Base-by-base conservation (phyloP, 129 eudicot genomes). In the Flaveria bidentis region DNA sequence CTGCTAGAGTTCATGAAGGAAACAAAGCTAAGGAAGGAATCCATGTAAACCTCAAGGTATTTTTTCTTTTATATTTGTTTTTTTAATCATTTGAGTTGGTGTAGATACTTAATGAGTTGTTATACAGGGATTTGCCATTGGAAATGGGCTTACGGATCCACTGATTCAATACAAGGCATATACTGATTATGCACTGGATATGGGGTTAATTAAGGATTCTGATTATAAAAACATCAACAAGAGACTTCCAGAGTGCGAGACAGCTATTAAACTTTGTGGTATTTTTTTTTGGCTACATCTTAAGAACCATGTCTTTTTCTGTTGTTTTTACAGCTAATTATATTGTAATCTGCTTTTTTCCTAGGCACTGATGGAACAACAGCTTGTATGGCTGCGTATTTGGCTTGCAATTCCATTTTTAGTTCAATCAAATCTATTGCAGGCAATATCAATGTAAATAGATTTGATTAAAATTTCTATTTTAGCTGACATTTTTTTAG, bases 81-180 rank as follows among this genome's bases (percentile, higher is more conserved):
- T 45, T n/a, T 44, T 36, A 5, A 36, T 36, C 7, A 36, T 36
- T 55, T 15, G 5, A 71, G 69, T 44, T 56, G 41, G 15, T 81
- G 67, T 44, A 51, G 58, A 46, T 67, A 76, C 39, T 26, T 61
- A 14, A 16, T 74, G 69, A 18, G 61, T 64, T 33, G 36, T 72
- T 71, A 69, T 42, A 28, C 92, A 95, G 99, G 99, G 99, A 64
- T 95, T 95, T 80, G 97, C 99, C 74, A 95, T 95, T 67, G 99
- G 99, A 52, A 95, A 95, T 82, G 99, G 99, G 45, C 96, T 95
- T 65, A 95, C 99, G 12, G 80, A 95, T 80, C 99, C 99, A 58
- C 89, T 64, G 72, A 79, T 91, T 82, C 99, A 95, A 73, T 95
- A 95, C 88, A 83, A 55, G 56, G 99, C 97, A 41, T 95, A 95